Conservation (phyloP, 2,329 filamentous ascomycete genomes). For the Scedosporium boydii region DNA sequence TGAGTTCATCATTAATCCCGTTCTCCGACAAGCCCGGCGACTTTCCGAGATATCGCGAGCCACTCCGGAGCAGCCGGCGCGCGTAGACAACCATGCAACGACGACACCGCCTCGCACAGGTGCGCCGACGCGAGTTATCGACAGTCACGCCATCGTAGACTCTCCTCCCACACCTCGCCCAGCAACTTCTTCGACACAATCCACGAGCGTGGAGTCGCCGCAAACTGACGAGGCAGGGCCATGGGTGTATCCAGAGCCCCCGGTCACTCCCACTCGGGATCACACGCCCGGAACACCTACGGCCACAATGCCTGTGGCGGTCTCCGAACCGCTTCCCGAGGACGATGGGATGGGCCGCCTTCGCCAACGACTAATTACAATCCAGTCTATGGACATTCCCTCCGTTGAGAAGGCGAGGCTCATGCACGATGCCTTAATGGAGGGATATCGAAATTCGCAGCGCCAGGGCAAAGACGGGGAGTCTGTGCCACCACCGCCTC, state of each 20-base stretch:
- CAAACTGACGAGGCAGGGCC: background rate
- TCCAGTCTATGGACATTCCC: conserved; percentile 52
- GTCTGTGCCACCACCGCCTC: conserved; percentile 9
- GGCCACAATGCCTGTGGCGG: conserved; percentile 1
- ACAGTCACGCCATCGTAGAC: conserved; percentile 17
- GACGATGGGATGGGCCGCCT: conserved; percentile 69
- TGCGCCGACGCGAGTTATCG: conserved; percentile 8
- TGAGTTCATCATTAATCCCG: conserved; percentile 57
- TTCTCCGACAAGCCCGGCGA: conserved; percentile 55
- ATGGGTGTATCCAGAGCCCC: background rate
- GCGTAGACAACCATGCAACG: conserved; percentile 13
- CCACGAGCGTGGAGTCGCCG: conserved; percentile 20
- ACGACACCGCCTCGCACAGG: background rate
- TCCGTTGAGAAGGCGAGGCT: conserved; percentile 58
- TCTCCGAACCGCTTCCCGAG: conserved; percentile 45
- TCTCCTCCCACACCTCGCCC: conserved; percentile 17
- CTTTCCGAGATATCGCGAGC: conserved; percentile 44
- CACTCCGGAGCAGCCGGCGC: conserved; percentile 11
- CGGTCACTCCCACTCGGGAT: background rate
- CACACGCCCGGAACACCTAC: conserved; percentile 2
- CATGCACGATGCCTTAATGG: conserved; percentile 62
- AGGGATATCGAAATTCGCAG: conserved; percentile 41
- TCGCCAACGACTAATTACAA: conserved; percentile 56
- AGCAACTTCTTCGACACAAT: conserved; percentile 23
- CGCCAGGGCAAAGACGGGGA: conserved; percentile 14